A percentile compares a stretch with the other conserved stretches of the same genome.
phyloP scores from a whole-genome alignment of 1,284 basidiomycete species.

The Tilletia caries region DNA sequence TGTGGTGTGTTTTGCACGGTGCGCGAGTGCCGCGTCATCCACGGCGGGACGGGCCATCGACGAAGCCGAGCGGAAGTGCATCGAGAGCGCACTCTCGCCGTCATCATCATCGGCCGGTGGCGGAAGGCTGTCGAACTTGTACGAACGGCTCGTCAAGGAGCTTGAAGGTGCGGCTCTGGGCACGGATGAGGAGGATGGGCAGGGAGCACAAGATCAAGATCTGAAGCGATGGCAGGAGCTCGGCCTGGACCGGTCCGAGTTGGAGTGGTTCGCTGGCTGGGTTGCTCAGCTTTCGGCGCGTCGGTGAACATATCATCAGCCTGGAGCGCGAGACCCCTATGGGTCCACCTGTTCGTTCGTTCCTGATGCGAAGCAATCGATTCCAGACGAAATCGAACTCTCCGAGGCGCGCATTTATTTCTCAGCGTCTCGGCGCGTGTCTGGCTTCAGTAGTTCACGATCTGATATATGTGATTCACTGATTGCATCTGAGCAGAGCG shows the following conservation, averaged over 20 bases:
- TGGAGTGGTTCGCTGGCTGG: slow-evolving; percentile 22
- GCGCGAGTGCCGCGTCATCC: too few relatives aligned
- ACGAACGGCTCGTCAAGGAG: slow-evolving; percentile 43
- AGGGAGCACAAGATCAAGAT: slow-evolving; percentile 13
- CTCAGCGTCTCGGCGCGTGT: too few relatives aligned
- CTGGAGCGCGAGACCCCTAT: too few relatives aligned
- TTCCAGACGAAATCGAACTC: too few relatives aligned
- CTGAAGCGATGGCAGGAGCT: slow-evolving; percentile 32
- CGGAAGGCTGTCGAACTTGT: slow-evolving; percentile 47
- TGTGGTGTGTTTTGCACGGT: slow-evolving; percentile 47
- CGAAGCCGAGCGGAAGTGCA: slow-evolving; percentile 42
- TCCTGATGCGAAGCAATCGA: too few relatives aligned
- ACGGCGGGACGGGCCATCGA: too few relatives aligned
- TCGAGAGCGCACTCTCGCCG: slow-evolving; percentile 21
- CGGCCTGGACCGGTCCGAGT: slow-evolving; percentile 35
- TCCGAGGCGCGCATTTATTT: too few relatives aligned
- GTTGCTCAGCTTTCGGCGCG: not conserved
- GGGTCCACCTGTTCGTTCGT: too few relatives aligned
- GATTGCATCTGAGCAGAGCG: too few relatives aligned
- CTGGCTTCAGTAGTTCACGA: too few relatives aligned
- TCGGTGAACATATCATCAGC: too few relatives aligned
- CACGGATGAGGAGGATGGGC: not conserved
- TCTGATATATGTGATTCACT: too few relatives aligned
- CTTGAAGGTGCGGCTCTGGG: slow-evolving; percentile 32
- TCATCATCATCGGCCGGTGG: not conserved